Conservation (phyloP, 2,329 filamentous ascomycete species). For the Escovopsis sp. region DNA sequence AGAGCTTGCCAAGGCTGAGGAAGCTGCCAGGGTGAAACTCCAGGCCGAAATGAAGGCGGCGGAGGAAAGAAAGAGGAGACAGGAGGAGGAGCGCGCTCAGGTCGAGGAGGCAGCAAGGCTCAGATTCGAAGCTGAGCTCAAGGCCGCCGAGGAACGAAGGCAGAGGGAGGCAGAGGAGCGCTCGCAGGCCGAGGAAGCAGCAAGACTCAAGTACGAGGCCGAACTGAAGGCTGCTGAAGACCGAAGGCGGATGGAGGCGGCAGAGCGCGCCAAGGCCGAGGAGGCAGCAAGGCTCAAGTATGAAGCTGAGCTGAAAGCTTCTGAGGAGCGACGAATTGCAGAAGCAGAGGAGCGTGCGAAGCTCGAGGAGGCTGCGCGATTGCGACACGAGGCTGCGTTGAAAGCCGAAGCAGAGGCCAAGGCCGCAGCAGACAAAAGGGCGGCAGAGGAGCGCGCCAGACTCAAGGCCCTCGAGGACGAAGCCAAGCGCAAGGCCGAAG, state of each 20-base stretch:
- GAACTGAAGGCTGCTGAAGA: conserved; percentile 26
- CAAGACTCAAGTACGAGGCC: conserved; percentile 25
- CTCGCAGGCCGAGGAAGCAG: conserved; percentile 32
- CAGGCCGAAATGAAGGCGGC: conserved; percentile 27
- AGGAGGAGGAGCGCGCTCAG: conserved; percentile 21
- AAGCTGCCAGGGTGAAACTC: conserved; percentile 22
- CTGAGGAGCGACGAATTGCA: conserved; percentile 25
- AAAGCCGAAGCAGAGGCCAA: conserved; percentile 28
- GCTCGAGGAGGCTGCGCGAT: conserved; percentile 33
- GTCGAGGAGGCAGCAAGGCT: conserved; percentile 25
- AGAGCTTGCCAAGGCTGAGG: conserved; percentile 25
- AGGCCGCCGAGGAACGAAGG: conserved; percentile 27
- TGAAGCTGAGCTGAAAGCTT: conserved; percentile 25
- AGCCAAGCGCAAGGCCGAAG: conserved; percentile 23
- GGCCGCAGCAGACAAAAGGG: conserved; percentile 23
- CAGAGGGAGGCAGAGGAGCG: conserved; percentile 25
- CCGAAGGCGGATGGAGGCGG: conserved; percentile 21
- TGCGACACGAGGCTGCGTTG: conserved; percentile 27
- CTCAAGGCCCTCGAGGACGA: conserved; percentile 24
- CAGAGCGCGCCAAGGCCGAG: conserved; percentile 27
- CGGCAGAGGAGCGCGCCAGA: conserved; percentile 28
- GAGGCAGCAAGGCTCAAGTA: conserved; percentile 22
- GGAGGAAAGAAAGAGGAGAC: conserved; percentile 25
- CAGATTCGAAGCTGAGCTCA: conserved; percentile 25
- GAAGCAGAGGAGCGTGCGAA: conserved; percentile 24